A percentile compares a stretch with the other conserved stretches of the same genome.
phyloP scores from a whole-genome alignment of 2,329 filamentous ascomycete genomes.

The Trichophyton rubrum region DNA sequence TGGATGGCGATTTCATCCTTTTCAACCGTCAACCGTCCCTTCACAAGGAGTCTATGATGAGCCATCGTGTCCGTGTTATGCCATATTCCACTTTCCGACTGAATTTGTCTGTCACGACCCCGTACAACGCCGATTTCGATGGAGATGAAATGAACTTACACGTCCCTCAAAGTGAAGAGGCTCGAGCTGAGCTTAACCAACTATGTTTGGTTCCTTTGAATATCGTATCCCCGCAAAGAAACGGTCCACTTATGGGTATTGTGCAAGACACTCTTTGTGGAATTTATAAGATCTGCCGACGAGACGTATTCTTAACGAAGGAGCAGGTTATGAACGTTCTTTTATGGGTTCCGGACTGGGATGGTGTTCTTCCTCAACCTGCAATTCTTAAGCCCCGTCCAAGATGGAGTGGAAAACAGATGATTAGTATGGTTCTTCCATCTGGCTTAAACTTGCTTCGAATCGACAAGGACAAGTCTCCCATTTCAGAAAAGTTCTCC shows the following conservation, averaged over 20 bases:
- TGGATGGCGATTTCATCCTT: constrained; percentile 94
- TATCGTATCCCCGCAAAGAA: constrained; percentile 95
- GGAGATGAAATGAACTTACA: constrained; percentile 99
- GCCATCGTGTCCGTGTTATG: constrained; percentile 93
- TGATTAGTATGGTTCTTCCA: constrained; percentile 86
- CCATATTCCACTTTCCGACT: constrained; percentile 97
- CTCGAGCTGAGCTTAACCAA: constrained; percentile 83
- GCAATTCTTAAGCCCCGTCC: constrained; percentile 89
- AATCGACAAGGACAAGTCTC: constrained; percentile 48
- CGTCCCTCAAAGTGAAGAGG: constrained; percentile 95
- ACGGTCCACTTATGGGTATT: constrained; percentile 97
- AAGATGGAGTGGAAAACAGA: constrained; percentile 96
- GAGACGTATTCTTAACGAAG: constrained; percentile 81
- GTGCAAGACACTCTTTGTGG: constrained; percentile 95
- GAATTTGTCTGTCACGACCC: constrained; percentile 92
- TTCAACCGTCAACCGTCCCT: constrained; percentile 99
- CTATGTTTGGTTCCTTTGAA: constrained; percentile 97
- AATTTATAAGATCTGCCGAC: constrained; percentile 89
- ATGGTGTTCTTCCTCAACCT: constrained; percentile 82
- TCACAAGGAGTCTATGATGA: constrained; percentile 99
- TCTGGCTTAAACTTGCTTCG: constrained; percentile 67
- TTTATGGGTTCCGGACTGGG: constrained; percentile 96
- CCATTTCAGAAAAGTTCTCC: constrained; percentile 41
- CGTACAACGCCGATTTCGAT: constrained; percentile 99
- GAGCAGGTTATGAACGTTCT: constrained; percentile 93